Evolutionary conservation across 2,329 filamentous ascomycete species (phyloP), one percentile per base, ranked within the genome.

Genomic region (Elsinoe perseae): DNA sequence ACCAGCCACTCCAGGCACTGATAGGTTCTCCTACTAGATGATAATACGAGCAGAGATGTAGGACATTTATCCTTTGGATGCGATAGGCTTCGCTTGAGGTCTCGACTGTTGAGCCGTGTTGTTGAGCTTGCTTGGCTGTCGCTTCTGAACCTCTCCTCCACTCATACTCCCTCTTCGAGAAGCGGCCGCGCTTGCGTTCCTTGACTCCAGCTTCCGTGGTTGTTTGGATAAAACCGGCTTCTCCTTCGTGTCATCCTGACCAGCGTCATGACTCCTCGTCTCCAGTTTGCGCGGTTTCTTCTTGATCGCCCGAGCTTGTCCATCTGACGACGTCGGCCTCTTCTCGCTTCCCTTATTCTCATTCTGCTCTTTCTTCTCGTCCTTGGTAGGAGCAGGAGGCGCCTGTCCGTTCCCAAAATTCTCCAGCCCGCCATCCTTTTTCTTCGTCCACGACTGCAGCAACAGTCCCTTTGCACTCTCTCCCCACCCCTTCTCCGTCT

Each of bases 211-310:
- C 40, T 21, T n/a, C 3, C 25, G 40, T 14, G 20, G 20, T 25
- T 23, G n/a, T 12, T 4, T 18, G 2, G 40, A 14, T 14, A 10
- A 12, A 3, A 12, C 23, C 6, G 20, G 5, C 40, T 44, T 23
- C 12, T 21, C 20, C 40, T 25, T 25, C 2, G 9, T 25, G 3
- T 10, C 18, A 4, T 10, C 20, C 2, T 44, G 20, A 25, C n/a
- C 23, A 10, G 2, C 40, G 2, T 21, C 40, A 8, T 18, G 40
- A 44, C 20, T 44, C 30, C 48, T 52, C 1, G 48, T 23, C 48
- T 52, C 48, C 4, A 52, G 48, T 30, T 52, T 52, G 4, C 48
- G 28, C 8, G 48, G 48, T 30, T 36, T 52, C 30, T 52, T 52
- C 48, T 52, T 52, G 14, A 20, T 18, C 16, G 28, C 30, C 10